Conservation (phyloP, 2,329 filamentous ascomycete species). For the Blastomyces gilchristii region DNA sequence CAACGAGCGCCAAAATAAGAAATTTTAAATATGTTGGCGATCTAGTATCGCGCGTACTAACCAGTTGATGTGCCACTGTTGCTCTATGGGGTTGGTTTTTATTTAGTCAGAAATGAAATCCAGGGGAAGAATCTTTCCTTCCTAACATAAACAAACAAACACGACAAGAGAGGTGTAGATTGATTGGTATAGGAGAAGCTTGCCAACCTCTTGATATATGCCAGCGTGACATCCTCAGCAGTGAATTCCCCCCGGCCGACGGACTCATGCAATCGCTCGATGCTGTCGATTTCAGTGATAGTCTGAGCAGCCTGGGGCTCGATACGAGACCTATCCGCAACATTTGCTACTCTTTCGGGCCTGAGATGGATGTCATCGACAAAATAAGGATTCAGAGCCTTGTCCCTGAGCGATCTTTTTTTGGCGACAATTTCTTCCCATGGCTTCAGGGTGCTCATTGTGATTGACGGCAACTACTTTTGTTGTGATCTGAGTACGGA, state of each 20-base stretch:
- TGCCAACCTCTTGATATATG: slow-evolving; percentile 19
- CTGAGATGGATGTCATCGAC: slow-evolving; percentile 7
- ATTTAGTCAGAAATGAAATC: neutral
- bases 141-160: neutral
- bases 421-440: slow-evolving; percentile 10
- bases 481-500: neutral
- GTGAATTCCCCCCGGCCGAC: slow-evolving; percentile 13
- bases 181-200: neutral
- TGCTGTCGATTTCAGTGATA: slow-evolving; percentile 12
- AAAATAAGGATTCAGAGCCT: slow-evolving; percentile 9
- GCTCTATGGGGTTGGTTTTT: slow-evolving; percentile 13
- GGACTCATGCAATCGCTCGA: slow-evolving; percentile 4
- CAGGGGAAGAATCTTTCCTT: neutral
- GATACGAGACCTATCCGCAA: slow-evolving; percentile 9
- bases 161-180: neutral
- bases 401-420: slow-evolving; percentile 8
- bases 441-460: neutral
- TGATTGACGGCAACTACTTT: neutral
- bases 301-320: slow-evolving; percentile 3
- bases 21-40: neutral
- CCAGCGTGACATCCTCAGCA: slow-evolving; percentile 19
- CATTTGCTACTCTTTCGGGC: slow-evolving; percentile 4
- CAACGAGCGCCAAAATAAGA: neutral
- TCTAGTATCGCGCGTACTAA: slow-evolving; percentile 8
- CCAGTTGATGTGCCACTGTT: slow-evolving; percentile 21